Percentiles rank a stretch among this genome's conserved stretches.
Evolutionary conservation across 768 basidiomycete genomes (phyloP).

Genomic region (Psilocybe tampanensis): DNA sequence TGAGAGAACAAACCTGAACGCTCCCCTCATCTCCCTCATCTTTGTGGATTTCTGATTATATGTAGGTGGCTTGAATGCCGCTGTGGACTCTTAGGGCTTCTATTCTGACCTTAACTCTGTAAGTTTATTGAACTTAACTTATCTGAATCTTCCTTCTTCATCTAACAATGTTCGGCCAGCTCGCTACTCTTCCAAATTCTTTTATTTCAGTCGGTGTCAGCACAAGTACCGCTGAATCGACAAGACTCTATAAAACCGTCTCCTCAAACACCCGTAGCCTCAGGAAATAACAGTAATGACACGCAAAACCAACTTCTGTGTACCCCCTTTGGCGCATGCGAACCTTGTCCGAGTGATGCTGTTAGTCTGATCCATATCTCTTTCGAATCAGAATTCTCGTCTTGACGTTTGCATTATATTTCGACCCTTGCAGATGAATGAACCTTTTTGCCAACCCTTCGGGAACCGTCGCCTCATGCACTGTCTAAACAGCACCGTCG

Average conservation of each 20-base stretch:
- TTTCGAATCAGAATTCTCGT: not conserved
- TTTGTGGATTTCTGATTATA: constrained; percentile 12
- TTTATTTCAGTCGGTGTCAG: constrained; percentile 12
- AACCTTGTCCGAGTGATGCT: constrained; percentile 58
- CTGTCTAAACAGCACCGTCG: constrained; percentile 51
- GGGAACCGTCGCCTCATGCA: constrained; percentile 91
- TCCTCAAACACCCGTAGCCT: constrained; percentile 11
- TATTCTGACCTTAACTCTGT: constrained; percentile 33
- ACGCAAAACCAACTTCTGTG: constrained; percentile 25
- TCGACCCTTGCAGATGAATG: constrained; percentile 54
- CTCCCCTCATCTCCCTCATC: too few relatives aligned
- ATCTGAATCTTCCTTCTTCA: not conserved
- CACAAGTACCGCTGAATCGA: not conserved
- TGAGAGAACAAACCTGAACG: too few relatives aligned
- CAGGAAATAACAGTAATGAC: constrained; percentile 25
- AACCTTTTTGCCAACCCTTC: constrained; percentile 96
- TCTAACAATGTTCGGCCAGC: constrained; percentile 3
- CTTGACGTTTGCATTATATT: not conserved
- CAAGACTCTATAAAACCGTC: constrained; percentile 11
- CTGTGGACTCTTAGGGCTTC: constrained; percentile 31
- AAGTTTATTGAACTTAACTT: constrained; percentile 10
- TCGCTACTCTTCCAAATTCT: constrained; percentile 16
- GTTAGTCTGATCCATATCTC: constrained; percentile 39
- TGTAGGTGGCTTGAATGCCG: constrained; percentile 41
- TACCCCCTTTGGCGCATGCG: constrained; percentile 28